A percentile compares a stretch with the other conserved stretches of the same genome.
Evolutionary conservation across 345 rosid genomes (phyloP).

Genomic region (Gossypium stocksii): DNA sequence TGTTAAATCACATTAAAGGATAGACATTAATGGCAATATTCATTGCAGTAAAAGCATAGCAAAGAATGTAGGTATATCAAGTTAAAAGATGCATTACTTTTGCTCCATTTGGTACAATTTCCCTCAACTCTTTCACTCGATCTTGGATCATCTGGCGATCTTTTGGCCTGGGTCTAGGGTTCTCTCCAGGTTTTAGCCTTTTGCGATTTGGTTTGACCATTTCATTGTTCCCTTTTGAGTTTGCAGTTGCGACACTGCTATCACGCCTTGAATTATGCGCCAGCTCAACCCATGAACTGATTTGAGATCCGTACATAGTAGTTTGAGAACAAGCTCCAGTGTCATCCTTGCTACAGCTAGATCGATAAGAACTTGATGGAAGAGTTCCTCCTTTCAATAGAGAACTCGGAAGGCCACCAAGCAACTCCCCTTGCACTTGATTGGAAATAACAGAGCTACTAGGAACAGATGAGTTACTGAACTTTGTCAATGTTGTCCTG

Average conservation of each 20-base stretch:
- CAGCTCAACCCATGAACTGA: slow-evolving; percentile 85
- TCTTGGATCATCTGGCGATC: slow-evolving; percentile 99
- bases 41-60: background rate
- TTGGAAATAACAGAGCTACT: slow-evolving; percentile 40
- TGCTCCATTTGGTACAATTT: slow-evolving; percentile 90
- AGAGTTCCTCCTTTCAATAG: slow-evolving; percentile 32
- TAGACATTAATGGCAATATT: slow-evolving; percentile 8
- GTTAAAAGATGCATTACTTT: slow-evolving; percentile 50
- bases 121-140: slow-evolving; percentile 94
- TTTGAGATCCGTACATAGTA: slow-evolving; percentile 61
- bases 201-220: slow-evolving; percentile 63
- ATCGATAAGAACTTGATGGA: slow-evolving; percentile 37
- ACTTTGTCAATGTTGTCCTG: slow-evolving; percentile 62
- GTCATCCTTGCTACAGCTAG: slow-evolving; percentile 45
- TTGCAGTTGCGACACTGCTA: slow-evolving; percentile 51
- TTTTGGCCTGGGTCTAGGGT: slow-evolving; percentile 93
- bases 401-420: slow-evolving; percentile 35
- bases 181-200: slow-evolving; percentile 90
- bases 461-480: slow-evolving; percentile 53
- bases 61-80: background rate
- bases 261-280: slow-evolving; percentile 50
- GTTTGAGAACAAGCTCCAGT: slow-evolving; percentile 43
- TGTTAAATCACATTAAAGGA: slow-evolving; percentile 38
- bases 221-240: slow-evolving; percentile 67
- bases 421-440: slow-evolving; percentile 31